Conservation (phyloP, 2,329 filamentous ascomycete genomes). For the Trichoderma semiorbis region DNA sequence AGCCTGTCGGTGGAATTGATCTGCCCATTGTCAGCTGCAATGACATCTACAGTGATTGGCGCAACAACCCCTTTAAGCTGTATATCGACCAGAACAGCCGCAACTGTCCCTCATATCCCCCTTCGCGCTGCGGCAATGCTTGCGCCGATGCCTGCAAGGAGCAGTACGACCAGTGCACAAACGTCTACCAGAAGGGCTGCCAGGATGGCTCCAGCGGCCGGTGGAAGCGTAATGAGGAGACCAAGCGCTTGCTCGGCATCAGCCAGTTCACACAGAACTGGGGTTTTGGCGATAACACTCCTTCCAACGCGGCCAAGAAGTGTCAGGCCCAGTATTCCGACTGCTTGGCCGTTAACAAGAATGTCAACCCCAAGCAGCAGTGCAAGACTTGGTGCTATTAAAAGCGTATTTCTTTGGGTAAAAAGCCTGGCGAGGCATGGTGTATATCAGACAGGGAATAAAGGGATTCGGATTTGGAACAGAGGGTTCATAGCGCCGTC, state of each 20-base stretch:
- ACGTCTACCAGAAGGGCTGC: constrained; percentile 50
- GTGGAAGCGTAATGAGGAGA: constrained; percentile 26
- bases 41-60: constrained; percentile 43
- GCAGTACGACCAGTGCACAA: constrained; percentile 48
- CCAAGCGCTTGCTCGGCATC: constrained; percentile 20
- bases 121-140: constrained; percentile 36
- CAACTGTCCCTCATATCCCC: constrained; percentile 44
- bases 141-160: constrained; percentile 52
- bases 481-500: background rate
- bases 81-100: constrained; percentile 44
- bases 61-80: constrained; percentile 48
- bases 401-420: constrained; percentile 8
- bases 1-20: constrained; percentile 49
- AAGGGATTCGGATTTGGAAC: background rate
- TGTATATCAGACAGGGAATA: background rate
- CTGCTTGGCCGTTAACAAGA: constrained; percentile 43
- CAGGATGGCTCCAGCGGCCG: constrained; percentile 30
- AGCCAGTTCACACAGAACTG: constrained; percentile 21
- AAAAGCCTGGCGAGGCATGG: background rate
- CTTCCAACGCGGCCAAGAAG: constrained; percentile 36
- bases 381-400: constrained; percentile 38
- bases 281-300: constrained; percentile 31
- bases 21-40: constrained; percentile 55
- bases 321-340: constrained; percentile 50
- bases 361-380: constrained; percentile 35